Evolutionary conservation across 2,329 filamentous ascomycete genomes (phyloP).

Genomic region (Penicillium italicum): DNA sequence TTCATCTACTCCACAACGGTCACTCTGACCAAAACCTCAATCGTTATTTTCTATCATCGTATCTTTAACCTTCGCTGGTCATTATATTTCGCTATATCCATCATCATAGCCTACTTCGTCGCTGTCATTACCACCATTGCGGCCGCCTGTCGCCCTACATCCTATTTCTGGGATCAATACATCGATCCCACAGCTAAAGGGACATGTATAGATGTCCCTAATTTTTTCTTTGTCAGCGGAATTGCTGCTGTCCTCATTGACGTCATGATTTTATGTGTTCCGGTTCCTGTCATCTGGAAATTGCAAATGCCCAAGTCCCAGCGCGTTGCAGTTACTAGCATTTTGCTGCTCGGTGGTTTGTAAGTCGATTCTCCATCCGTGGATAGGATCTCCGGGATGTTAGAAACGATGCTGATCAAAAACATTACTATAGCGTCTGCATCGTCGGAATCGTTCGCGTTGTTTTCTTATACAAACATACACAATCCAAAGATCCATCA

Average conservation of each 20-base stretch:
- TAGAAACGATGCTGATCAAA: neutral
- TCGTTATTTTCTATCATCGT: conserved; percentile 33
- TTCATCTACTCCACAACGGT: conserved; percentile 31
- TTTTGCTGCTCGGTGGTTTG: conserved; percentile 33
- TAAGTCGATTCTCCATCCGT: conserved; percentile 17
- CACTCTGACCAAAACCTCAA: conserved; percentile 32
- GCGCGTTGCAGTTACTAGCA: conserved; percentile 28
- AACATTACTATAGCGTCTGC: conserved; percentile 1
- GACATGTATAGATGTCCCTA: conserved; percentile 25
- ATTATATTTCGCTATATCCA: conserved; percentile 23
- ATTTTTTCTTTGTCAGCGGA: conserved; percentile 27
- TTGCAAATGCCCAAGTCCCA: conserved; percentile 30
- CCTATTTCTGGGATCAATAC: conserved; percentile 4
- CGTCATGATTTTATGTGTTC: conserved; percentile 30
- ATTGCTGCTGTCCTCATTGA: conserved; percentile 31
- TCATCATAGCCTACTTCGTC: conserved; percentile 27
- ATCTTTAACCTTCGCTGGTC: conserved; percentile 30
- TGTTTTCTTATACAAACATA: conserved; percentile 1
- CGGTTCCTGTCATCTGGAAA: conserved; percentile 28
- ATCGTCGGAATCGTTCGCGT: conserved; percentile 8
- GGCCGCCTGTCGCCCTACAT: neutral
- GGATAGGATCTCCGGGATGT: too few species aligned
- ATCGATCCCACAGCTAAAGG: conserved; percentile 11
- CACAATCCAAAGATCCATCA: neutral
- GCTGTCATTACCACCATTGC: conserved; percentile 15